Percentiles rank a stretch among this genome's conserved stretches.
Evolutionary conservation across 176 grass and related monocot species (phyloP).

Genomic region (Raddia distichophylla): DNA sequence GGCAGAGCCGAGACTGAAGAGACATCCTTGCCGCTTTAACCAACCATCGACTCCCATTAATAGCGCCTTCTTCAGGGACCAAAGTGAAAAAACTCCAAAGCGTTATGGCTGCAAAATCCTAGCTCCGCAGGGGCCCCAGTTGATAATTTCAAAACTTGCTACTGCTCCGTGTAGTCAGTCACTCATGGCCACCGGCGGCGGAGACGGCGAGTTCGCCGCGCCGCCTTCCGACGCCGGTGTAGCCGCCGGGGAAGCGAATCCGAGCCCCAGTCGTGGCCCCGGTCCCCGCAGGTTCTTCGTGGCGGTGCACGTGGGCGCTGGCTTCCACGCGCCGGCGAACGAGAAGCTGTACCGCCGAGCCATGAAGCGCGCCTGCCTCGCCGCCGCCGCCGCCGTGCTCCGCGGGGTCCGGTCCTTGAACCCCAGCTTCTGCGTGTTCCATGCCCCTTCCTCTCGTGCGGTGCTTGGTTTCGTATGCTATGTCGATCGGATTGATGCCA

Average conservation of each 20-base stretch:
- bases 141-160: conserved; percentile 7
- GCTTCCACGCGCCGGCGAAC: conserved; percentile 76
- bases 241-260: conserved; percentile 23
- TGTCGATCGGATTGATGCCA: neutral
- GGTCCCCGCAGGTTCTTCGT: conserved; percentile 56
- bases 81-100: too few relatives aligned
- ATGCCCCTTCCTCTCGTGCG: conserved; percentile 4
- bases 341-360: conserved; percentile 69
- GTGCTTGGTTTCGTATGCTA: neutral
- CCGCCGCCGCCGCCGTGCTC: conserved; percentile 68
- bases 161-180: neutral
- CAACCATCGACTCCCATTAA: too few relatives aligned
- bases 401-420: conserved; percentile 38
- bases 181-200: conserved; percentile 24
- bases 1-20: too few relatives aligned
- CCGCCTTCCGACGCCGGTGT: neutral
- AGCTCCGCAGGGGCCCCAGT: neutral
- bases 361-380: conserved; percentile 86
- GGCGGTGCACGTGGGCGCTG: conserved; percentile 85
- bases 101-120: neutral
- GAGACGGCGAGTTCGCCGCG: conserved; percentile 21
- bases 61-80: too few relatives aligned
- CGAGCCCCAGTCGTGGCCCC: neutral
- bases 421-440: neutral
- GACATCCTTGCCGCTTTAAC: too few relatives aligned